Evolutionary conservation across 768 basidiomycete genomes (phyloP).

Genomic region (Lentinus brumalis): DNA sequence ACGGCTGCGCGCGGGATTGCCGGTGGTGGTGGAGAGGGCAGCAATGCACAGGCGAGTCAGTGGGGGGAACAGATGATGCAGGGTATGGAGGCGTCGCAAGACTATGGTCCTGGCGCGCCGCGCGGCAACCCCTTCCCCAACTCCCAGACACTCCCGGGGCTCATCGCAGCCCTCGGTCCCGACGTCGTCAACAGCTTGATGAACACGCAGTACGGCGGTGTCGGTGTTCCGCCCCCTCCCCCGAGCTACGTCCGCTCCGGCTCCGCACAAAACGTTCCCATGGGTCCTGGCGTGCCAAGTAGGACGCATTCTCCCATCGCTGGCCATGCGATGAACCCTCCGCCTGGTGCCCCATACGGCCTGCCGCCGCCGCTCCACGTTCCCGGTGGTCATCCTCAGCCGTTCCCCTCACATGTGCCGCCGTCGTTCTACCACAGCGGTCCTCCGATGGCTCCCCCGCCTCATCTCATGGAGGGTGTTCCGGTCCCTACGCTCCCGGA

Average conservation of each 20-base stretch:
- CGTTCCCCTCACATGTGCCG: constrained; percentile 14
- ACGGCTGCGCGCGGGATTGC: not conserved
- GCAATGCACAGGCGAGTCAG: constrained; percentile 14
- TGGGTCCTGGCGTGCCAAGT: constrained; percentile 50
- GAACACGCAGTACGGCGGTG: constrained; percentile 14
- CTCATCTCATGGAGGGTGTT: constrained; percentile 10
- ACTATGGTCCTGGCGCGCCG: constrained; percentile 27
- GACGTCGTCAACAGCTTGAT: constrained; percentile 21
- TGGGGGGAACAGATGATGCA: constrained; percentile 25
- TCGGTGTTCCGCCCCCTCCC: constrained; percentile 23
- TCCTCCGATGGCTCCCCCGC: constrained; percentile 11
- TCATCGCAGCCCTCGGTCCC: constrained; percentile 43
- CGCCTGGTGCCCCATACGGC: constrained; percentile 33
- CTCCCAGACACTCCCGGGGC: constrained; percentile 62
- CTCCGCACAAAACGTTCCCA: constrained; percentile 30
- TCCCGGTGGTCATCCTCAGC: constrained; percentile 23
- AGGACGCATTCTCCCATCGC: constrained; percentile 69
- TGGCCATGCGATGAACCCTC: constrained; percentile 44
- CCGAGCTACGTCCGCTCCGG: constrained; percentile 63
- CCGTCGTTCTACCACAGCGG: constrained; percentile 27
- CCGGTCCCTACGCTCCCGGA: constrained; percentile 54
- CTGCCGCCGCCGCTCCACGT: constrained; percentile 38
- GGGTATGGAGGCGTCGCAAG: constrained; percentile 13
- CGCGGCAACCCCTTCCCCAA: constrained; percentile 33
- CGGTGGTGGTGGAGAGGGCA: constrained; percentile 4